These are phyloP conservation scores for Dendrostoma leiphaemia DNA, from an alignment of 2,329 filamentous ascomycete species.

Conservation along the genomic window DNA sequence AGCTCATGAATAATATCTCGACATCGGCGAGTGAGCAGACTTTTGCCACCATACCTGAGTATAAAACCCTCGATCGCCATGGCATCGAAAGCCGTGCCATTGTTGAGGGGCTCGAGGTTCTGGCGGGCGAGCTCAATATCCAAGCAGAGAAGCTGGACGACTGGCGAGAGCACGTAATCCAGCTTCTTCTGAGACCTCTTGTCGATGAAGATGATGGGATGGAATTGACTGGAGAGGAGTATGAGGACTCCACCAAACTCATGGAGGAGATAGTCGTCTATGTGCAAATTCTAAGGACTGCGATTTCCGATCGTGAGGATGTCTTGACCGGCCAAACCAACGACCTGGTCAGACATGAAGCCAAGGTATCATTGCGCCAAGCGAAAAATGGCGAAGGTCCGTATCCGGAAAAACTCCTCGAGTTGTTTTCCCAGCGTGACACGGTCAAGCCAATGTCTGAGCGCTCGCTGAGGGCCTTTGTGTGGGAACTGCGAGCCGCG, in stretches of 20 bases:
- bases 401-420: conserved; percentile 61
- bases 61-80: conserved; percentile 48
- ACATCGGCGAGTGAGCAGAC: conserved; percentile 49
- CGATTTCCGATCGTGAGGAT: conserved; percentile 75
- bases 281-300: conserved; percentile 71
- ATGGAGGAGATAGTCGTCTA: conserved; percentile 91
- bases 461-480: conserved; percentile 66
- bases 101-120: conserved; percentile 62
- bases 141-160: conserved; percentile 70
- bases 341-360: conserved; percentile 70
- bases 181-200: conserved; percentile 70
- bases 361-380: conserved; percentile 55
- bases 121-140: conserved; percentile 66
- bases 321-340: conserved; percentile 77
- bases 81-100: conserved; percentile 73
- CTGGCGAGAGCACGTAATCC: conserved; percentile 72
- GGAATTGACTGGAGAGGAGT: conserved; percentile 85
- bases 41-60: conserved; percentile 63
- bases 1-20: conserved; percentile 62
- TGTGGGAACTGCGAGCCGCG: conserved; percentile 68
- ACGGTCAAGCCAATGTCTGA: conserved; percentile 41
- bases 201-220: conserved; percentile 72
- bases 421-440: conserved; percentile 48
- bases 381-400: conserved; percentile 67
- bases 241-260: conserved; percentile 79